phyloP scores from a whole-genome alignment of 129 eudicot species.

The Dittrichia graveolens region DNA sequence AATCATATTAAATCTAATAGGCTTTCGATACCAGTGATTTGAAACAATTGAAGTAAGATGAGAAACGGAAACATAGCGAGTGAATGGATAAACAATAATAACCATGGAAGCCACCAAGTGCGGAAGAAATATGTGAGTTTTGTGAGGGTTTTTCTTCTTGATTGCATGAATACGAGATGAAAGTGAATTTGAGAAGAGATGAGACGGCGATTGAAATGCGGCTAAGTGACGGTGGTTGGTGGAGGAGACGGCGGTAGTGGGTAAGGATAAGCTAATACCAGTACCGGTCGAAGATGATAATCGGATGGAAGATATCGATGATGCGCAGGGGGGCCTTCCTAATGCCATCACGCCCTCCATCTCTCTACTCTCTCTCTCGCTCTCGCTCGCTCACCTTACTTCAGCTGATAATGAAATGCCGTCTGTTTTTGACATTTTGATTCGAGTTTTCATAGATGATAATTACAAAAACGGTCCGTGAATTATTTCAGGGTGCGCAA shows the following conservation, averaged over 20 bases:
- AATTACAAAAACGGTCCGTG: conserved; percentile 21
- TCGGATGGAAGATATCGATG: conserved; percentile 38
- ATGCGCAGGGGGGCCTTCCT: conserved; percentile 31
- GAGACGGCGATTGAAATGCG: conserved; percentile 58
- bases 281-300: conserved; percentile 31
- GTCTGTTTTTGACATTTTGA: neutral
- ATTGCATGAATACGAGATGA: conserved; percentile 37
- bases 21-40: neutral
- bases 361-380: conserved; percentile 16
- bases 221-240: conserved; percentile 53
- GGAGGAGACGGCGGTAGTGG: conserved; percentile 39
- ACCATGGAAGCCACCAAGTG: conserved; percentile 77
- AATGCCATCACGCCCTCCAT: conserved; percentile 46
- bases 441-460: neutral
- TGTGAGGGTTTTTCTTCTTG: conserved; percentile 34
- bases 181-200: conserved; percentile 47
- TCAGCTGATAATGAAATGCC: conserved; percentile 19
- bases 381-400: neutral
- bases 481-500: neutral
- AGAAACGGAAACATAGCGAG: neutral
- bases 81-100: neutral
- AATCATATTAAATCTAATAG: conserved; percentile 6
- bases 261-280: conserved; percentile 43
- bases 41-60: conserved; percentile 3
- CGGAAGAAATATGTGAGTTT: conserved; percentile 69